Percentiles rank a stretch among this genome's conserved stretches.
Conservation (phyloP, 108 stramenopile genomes). For the Fragilaria radians region DNA sequence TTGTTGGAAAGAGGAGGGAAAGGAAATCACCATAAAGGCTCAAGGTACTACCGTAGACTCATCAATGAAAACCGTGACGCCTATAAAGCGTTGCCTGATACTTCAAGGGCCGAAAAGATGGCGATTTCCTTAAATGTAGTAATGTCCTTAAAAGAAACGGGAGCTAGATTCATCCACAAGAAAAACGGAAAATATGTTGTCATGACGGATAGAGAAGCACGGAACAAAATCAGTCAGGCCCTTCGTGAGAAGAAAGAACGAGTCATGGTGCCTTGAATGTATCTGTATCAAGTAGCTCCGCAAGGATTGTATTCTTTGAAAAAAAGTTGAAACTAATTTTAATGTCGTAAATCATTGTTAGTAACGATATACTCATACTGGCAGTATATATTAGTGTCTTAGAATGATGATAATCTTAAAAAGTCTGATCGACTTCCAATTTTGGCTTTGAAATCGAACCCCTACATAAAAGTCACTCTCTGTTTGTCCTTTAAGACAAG, state of each 20-base stretch:
- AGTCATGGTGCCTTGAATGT: neutral
- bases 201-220: conserved; percentile 19
- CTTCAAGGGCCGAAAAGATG: neutral
- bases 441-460: no score
- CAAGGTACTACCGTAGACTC: conserved; percentile 1
- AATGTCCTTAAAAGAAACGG: conserved; percentile 16
- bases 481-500: no score
- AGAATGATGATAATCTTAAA: no score
- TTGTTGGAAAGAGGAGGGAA: conserved; percentile 7
- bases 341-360: no score
- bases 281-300: no score
- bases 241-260: conserved; percentile 24
- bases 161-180: conserved; percentile 39
- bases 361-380: no score
- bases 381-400: no score
- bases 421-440: no score
- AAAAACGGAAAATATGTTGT: conserved; percentile 13
- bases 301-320: no score
- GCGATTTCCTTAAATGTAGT: neutral
- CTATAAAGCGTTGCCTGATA: neutral
- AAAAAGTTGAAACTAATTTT: no score
- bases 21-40: conserved; percentile 7
- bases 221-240: conserved; percentile 39
- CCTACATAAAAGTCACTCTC: no score
- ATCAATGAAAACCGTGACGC: conserved; percentile 1